Evolutionary conservation across 495 filamentous ascomycete genomes (phyloP), one percentile per base, ranked within the genome.

Genomic region (Talaromyces wortmannii): DNA sequence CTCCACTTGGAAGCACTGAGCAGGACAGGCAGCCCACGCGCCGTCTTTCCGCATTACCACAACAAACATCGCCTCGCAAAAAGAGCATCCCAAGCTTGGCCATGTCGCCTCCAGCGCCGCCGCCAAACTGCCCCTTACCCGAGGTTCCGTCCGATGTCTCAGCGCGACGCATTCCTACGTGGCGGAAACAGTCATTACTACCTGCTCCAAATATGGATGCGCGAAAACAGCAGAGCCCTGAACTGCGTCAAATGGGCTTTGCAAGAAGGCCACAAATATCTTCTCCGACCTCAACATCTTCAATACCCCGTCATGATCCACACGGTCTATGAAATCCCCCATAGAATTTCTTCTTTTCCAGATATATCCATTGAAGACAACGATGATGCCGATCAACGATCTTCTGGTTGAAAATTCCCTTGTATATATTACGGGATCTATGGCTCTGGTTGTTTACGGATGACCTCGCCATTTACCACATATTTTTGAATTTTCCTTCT

Each of bases 1-100:
- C 36, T 40, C 36, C 36, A 23, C 2, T 23, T 23, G 23, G 2
- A 40, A 40, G 8, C 8, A 8, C 13, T 13, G 8, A 40, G 8
- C 36, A 40, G 1, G 36, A 40, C 2, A 32, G 11, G n/a, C 18
- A 18, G 4, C 50, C 36, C 36, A 40, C 36, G 13, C 36, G 36
- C 36, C 36, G 36, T 13, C 13, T 40, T 40, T 40, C 36, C 36
- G 8, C 13, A 10, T 40, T 40, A 40, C 36, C 36, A 10, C 52
- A 53, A 52, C 55, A 56, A 23, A 44, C 40, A 3, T 56, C 55
- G 6, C 55, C 55, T 17, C 55, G 55, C 23, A 13, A 36, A 32
- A 48, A 48, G 13, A 48, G 55, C 15, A 56, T 42, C 12, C 55
- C 31, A 11, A 56, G 51, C 16, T 46, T 56, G 5, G 50, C 55